Base-by-base conservation (phyloP, 441 rosid species). In the Gossypium schwendimanii region DNA sequence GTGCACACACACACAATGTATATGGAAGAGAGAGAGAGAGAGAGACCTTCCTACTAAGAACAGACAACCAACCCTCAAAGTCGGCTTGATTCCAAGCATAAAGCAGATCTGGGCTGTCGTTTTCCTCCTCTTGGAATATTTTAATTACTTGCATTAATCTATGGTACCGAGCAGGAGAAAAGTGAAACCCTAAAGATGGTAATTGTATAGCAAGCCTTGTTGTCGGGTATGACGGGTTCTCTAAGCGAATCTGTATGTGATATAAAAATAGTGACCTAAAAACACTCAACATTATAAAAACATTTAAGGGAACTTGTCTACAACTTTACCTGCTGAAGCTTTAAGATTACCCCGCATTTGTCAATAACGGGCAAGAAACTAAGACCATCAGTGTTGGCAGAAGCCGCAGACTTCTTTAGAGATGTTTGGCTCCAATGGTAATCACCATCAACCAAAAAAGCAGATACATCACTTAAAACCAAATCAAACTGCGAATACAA, bases 161-260 rank as follows among this genome's bases (percentile, higher is more conserved):
- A 82, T 96, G 99, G 84, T 96, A 96, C 55, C 99, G 89, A 69
- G 98, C 97, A 36, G 99, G 99, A 78, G 99, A 96, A 83, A 96
- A 91, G 85, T 96, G 96, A 81, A 96, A 91, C 63, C 96, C 88
- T 82, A 96, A 73, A 23, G 98, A 91, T 2, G 99, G 99, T 80
- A 96, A 78, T 76, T 87, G 91, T 72, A 88, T 81, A 80, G 98
- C 87, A 74, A 96, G 79, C 76, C 98, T 84, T 77, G 93, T 93
- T 67, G 99, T 88, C 72, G 99, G 99, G 78, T 85, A 89, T n/a
- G 89, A 84, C 55, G 93, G 97, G 75, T 91, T 88, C 83, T 89
- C 88, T 62, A 83, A 60, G 63, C 90, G 91, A 74, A 91, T 96
- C 99, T 96, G 86, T 14, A 52, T 52, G 70, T 44, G 41, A 74